phyloP scores from a whole-genome alignment of 2,329 filamentous ascomycete species.

The Endoconidiophora laricicola region DNA sequence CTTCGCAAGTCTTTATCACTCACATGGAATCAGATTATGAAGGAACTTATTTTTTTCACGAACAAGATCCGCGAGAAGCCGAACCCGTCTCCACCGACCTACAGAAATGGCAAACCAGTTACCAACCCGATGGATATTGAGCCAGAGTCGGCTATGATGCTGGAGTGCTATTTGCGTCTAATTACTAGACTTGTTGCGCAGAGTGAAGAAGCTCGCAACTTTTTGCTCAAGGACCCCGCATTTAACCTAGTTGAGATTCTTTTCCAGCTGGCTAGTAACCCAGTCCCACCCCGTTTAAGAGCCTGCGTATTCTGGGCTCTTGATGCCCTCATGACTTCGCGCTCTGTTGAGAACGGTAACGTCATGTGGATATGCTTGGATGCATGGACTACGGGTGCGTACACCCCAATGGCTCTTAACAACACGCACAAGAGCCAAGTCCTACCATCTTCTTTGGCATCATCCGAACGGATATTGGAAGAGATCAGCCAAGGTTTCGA shows the following conservation, averaged over 20 bases:
- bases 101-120: conserved; percentile 43
- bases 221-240: conserved; percentile 47
- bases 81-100: conserved; percentile 23
- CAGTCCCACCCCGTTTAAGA: conserved; percentile 58
- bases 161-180: conserved; percentile 82
- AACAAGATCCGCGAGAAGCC: conserved; percentile 61
- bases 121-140: conserved; percentile 60
- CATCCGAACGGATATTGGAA: conserved; percentile 51
- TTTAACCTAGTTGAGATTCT: conserved; percentile 59
- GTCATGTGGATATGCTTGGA: conserved; percentile 71
- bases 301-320: conserved; percentile 73
- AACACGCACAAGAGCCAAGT: conserved; percentile 16
- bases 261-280: conserved; percentile 61
- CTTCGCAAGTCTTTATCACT: conserved; percentile 70
- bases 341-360: conserved; percentile 48
- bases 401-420: conserved; percentile 18
- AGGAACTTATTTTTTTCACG: conserved; percentile 73
- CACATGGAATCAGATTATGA: conserved; percentile 86
- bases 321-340: conserved; percentile 57
- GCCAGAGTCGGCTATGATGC: conserved; percentile 88
- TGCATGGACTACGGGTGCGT: conserved; percentile 54
- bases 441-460: conserved; percentile 14
- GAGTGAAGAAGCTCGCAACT: conserved; percentile 55
- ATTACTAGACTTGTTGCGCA: conserved; percentile 67
- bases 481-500: conserved; percentile 67